Evolutionary conservation across 169 alveolate species (phyloP), one percentile per base, ranked within the genome.

Genomic region (Toxoplasma gondii): DNA sequence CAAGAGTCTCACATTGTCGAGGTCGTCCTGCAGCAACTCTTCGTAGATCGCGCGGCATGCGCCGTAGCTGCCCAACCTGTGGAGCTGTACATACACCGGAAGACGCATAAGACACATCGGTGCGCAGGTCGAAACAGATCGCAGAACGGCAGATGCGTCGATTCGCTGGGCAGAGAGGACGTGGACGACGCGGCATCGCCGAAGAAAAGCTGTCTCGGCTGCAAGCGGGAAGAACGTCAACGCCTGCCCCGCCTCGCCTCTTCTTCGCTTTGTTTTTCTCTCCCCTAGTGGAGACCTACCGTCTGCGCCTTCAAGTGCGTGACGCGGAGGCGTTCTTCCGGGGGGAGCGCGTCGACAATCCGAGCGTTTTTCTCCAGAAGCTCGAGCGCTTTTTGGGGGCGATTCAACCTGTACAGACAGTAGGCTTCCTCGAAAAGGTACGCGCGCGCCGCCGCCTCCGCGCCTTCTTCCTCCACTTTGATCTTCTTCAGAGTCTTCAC

Each of bases 401-500:
- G 80, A 43, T 90, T 90, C 34, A 90, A 78, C 41, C 93, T 36
- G 88, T 90, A 90, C 41, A 90, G 69, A 70, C 93, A 90, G 88
- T 90, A 90, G 49, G 88, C 88, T 34, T 90, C 93, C 74, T 90
- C 88, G 41, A 90, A 49, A 36, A 41, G 64, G 43, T 43, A 49
- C 19, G 93, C 64, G 38, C 67, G 93, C 0, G 80, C 80, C 36
- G 88, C 88, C 58, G 54, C 38, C 39, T 12, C 34, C 67, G 12
- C 38, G 90, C 29, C 90, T 36, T 12, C 90, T 41, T 38, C 64
- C 69, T 12, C 64, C 24, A 41, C 90, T 36, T 38, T 29, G n/a
- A 82, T 36, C 38, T 43, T 36, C 90, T 39, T 39, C 67, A 82
- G 19, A 1, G 69, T 82, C 39, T 44, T 82, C 69, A 82, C 67